Evolutionary conservation across 371 early-diverging fungal species (phyloP), one percentile per base, ranked within the genome.

Genomic region (Basidiobolus meristosporus): DNA sequence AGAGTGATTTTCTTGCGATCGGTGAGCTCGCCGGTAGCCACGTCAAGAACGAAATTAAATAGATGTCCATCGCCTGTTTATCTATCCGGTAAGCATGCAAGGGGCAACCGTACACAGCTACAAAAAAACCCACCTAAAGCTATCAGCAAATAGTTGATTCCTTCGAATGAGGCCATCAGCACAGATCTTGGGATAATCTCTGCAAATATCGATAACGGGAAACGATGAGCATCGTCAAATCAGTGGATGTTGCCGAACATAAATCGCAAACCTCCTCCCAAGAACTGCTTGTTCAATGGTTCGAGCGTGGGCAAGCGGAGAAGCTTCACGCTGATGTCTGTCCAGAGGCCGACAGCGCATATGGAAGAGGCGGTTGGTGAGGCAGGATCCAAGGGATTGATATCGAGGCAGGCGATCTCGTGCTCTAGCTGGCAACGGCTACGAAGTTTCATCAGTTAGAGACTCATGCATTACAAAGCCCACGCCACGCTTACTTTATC

Each of bases 51-150:
- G 48, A 70, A 82, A 11, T 63, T 62, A 26, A 66, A 51, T 35
- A 91, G 45, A 20, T 71, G 66, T 0, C 92, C 92, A 56, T 90
- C 83, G 20, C 82, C 81, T 71, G 43, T n/a, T n/a, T n/a, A n/a
- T n/a, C n/a, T n/a, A n/a, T n/a, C n/a, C n/a, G n/a, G n/a, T n/a
- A n/a, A n/a, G n/a, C n/a, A n/a, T n/a, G n/a, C n/a, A n/a, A n/a
- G n/a, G n/a, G n/a, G n/a, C n/a, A n/a, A n/a, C n/a, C n/a, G n/a
- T n/a, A n/a, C n/a, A n/a, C n/a, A n/a, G n/a, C n/a, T n/a, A n/a
- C n/a, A n/a, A 29, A 2, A 2, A 17, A 16, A 16, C 52, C 39
- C 58, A 72, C 83, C 86, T 16, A 81, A 55, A 0, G 82, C 74
- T 0, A 70, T 71, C 39, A 90, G 52, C 5, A 87, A 51, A 42